A percentile compares a stretch with the other conserved stretches of the same genome.
Conservation (phyloP, 2,329 filamentous ascomycete genomes). For the Cordyceps javanica region DNA sequence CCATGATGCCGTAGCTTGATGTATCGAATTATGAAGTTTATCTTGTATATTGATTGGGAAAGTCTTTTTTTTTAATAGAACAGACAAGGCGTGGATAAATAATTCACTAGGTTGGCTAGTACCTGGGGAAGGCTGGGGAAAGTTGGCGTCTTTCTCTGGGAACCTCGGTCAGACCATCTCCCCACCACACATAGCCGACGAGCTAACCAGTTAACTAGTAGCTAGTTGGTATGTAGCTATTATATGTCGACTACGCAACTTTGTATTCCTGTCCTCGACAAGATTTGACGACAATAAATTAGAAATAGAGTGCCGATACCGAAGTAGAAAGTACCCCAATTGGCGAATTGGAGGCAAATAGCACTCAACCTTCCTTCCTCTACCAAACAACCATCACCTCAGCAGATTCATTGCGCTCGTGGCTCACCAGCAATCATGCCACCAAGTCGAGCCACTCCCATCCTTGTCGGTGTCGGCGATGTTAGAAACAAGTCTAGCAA, state of each 20-base stretch:
- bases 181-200: constrained; percentile 5
- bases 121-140: neutral
- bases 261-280: neutral
- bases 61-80: neutral
- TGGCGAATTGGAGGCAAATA: neutral
- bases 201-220: too few species aligned
- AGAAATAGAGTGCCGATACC: neutral
- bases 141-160: neutral
- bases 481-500: constrained; percentile 49
- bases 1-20: constrained; percentile 5
- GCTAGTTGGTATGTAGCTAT: neutral
- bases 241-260: neutral
- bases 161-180: constrained; percentile 5
- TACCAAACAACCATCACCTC: neutral
- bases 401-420: neutral
- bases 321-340: neutral
- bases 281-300: neutral
- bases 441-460: constrained; percentile 29
- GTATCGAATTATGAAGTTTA: neutral
- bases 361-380: neutral
- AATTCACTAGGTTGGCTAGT: too few species aligned
- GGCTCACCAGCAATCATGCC: neutral
- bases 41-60: neutral
- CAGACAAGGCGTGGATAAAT: neutral
- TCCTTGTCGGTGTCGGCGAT: constrained; percentile 59